Base-by-base conservation (phyloP, 768 basidiomycete species). In the Boletus coccyginus region DNA sequence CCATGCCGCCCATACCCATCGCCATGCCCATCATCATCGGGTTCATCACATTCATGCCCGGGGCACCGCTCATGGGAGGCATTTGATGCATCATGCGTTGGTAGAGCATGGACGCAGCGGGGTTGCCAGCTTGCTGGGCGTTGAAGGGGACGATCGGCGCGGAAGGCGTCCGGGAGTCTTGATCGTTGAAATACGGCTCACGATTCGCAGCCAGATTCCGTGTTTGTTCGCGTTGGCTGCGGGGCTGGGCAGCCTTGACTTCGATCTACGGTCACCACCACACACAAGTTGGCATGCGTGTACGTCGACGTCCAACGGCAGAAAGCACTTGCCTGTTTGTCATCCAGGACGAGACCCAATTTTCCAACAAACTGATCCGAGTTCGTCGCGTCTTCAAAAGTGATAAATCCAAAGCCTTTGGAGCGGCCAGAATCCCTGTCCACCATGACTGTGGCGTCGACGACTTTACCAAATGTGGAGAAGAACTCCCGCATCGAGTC, bases 371-470 rank as follows among this genome's bases (percentile, higher is more conserved):
- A 81, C 57, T 83, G 81, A 27, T 88, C 86, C 8, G 86, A 79
- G 55, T 80, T 82, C 7, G 73, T 72, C 39, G 79, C 80, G 58
- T 88, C 84, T 59, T 85, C 83, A 66, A 90, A 93, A 0, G 90
- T 93, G 44, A 92, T 86, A 58, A 93, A 93, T 1, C 90, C 91
- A 61, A 93, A 93, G 1, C 91, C 91, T 70, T 92, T 90, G 33
- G 85, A 87, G 27, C 88, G 77, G 6, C 80, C 81, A 12, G 86
- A 82, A 53, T 91, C 88, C 49, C 87, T 79, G 68, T 93, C 91
- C 55, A 90, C 78, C 91, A 93, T 93, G 50, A 93, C 88, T 4
- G 89, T 92, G 3, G 90, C 83, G 64, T 93, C 91, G 48, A 90
- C 82, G 51, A 93, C 87, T 54, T 82, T 83, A n/a, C 91, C 91